These are phyloP conservation scores for Pseudonitzschia delicatissima DNA, from an alignment of 108 stramenopile species.

Conservation along the genomic window DNA sequence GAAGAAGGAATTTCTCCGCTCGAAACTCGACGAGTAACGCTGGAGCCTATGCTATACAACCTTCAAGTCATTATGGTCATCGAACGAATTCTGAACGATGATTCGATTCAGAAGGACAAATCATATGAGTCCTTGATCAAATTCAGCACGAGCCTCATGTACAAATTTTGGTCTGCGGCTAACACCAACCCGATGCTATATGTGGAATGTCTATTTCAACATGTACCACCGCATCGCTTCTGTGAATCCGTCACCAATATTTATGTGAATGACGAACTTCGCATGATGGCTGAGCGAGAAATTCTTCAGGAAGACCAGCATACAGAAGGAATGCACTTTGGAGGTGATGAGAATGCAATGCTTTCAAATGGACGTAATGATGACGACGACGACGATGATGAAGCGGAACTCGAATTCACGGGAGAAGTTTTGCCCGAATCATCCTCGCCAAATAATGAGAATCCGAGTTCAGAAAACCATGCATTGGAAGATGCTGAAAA, in stretches of 20 bases:
- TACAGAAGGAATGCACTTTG: slow-evolving; percentile 24
- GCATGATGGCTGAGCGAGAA: slow-evolving; percentile 80
- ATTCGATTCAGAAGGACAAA: slow-evolving; percentile 41
- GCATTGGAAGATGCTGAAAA: not conserved
- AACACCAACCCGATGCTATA: slow-evolving; percentile 72
- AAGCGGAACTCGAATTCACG: slow-evolving; percentile 58
- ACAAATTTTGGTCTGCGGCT: slow-evolving; percentile 64
- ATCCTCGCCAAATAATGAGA: not conserved
- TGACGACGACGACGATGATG: slow-evolving; percentile 32
- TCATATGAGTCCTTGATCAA: slow-evolving; percentile 45
- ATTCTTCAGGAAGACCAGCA: slow-evolving; percentile 59
- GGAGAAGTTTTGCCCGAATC: slow-evolving; percentile 18
- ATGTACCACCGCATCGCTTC: slow-evolving; percentile 66
- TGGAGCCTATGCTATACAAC: slow-evolving; percentile 88
- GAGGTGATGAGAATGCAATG: not conserved
- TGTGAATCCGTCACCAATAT: slow-evolving; percentile 68
- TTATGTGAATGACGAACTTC: slow-evolving; percentile 81
- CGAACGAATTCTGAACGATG: slow-evolving; percentile 73
- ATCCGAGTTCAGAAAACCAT: not conserved
- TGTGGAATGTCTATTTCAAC: slow-evolving; percentile 77
- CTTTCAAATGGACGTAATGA: not conserved
- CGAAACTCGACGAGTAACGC: slow-evolving; percentile 49
- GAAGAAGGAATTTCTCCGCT: slow-evolving; percentile 36
- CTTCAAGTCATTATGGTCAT: slow-evolving; percentile 59
- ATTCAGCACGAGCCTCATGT: slow-evolving; percentile 62